These are phyloP conservation scores for Paramecium octaurelia DNA, from an alignment of 73 alveolate species.

Conservation along the genomic window DNA sequence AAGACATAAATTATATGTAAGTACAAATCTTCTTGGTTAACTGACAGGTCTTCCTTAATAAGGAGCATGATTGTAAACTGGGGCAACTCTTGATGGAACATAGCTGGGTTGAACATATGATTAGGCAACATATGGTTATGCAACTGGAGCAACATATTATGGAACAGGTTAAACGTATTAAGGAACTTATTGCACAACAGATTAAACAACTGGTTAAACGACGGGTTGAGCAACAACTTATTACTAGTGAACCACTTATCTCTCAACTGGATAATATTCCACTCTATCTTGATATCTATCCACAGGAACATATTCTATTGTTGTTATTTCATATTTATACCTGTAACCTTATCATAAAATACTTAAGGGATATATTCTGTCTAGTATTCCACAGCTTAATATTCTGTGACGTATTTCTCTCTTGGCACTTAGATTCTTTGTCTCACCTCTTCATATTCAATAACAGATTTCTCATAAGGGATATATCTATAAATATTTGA, in stretches of 20 bases:
- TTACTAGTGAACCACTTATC: slow-evolving; percentile 44
- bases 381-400: slow-evolving; percentile 5
- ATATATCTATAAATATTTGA: not conserved
- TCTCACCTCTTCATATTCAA: slow-evolving; percentile 36
- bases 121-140: not conserved
- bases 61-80: not conserved
- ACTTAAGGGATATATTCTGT: slow-evolving; percentile 30
- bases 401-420: slow-evolving; percentile 32
- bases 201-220: not conserved
- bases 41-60: not conserved
- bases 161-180: not conserved
- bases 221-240: slow-evolving; percentile 19
- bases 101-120: not conserved
- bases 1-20: not conserved
- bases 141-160: not conserved
- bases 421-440: slow-evolving; percentile 35
- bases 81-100: not conserved
- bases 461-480: slow-evolving; percentile 19
- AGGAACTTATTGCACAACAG: not conserved
- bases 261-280: slow-evolving; percentile 60
- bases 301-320: slow-evolving; percentile 55
- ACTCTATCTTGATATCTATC: slow-evolving; percentile 63
- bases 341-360: slow-evolving; percentile 30
- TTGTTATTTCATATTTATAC: not conserved
- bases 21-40: not conserved